Conservation (phyloP, 2,329 filamentous ascomycete species). For the Ophiosphaerella korrae region DNA sequence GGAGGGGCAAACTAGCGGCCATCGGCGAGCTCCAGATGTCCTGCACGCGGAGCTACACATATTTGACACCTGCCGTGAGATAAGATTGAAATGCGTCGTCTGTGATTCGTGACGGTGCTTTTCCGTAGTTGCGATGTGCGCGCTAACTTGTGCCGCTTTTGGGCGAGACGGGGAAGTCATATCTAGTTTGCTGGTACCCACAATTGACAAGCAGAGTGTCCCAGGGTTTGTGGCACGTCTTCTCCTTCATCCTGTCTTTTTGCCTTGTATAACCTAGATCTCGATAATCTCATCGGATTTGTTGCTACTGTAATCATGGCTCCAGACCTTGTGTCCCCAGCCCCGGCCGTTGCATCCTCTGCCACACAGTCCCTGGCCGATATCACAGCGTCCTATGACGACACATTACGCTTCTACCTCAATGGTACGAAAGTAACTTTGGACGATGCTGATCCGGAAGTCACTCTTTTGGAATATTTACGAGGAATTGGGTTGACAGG, state of each 20-base stretch:
- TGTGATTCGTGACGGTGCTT: constrained; percentile 21
- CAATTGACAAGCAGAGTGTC: no score
- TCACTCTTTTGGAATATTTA: constrained; percentile 90
- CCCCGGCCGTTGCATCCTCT: constrained; percentile 53
- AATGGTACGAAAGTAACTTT: constrained; percentile 90
- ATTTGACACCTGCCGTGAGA: constrained; percentile 13
- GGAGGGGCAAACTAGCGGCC: constrained; percentile 24
- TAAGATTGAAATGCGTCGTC: constrained; percentile 15
- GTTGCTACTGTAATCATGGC: constrained; percentile 54
- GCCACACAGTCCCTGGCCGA: constrained; percentile 58
- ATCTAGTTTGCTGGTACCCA: no score
- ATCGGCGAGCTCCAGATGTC: constrained; percentile 29
- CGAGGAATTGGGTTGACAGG: constrained; percentile 91
- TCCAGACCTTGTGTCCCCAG: constrained; percentile 56
- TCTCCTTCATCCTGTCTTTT: not conserved
- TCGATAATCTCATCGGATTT: no score
- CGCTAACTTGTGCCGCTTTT: no score
- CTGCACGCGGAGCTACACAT: constrained; percentile 21
- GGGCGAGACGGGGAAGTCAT: no score
- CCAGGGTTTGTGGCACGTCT: no score
- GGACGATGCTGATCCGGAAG: constrained; percentile 86
- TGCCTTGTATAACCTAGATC: not conserved
- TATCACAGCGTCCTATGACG: constrained; percentile 79
- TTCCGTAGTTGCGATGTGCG: not conserved
- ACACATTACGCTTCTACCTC: constrained; percentile 88